Evolutionary conservation across 306 rosid species (phyloP).

Genomic region (Cucumis sativus): Cucumber_9930_V3 NC_026660.2:30866501-30867000

Average conservation of each 20-base stretch:
- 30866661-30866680: slow-evolving; percentile 10
- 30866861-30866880: slow-evolving; percentile 38
- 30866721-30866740: not conserved
- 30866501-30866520: slow-evolving; percentile 47
- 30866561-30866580: slow-evolving; percentile 34
- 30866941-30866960: not conserved
- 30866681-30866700: not conserved
- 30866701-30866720: not conserved
- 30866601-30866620: slow-evolving; percentile 25
- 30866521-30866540: slow-evolving; percentile 33
- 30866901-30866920: not conserved
- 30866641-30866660: slow-evolving; percentile 83
- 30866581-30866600: slow-evolving; percentile 34
- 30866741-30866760: slow-evolving; percentile 10
- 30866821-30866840: slow-evolving; percentile 31
- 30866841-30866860: slow-evolving; percentile 21
- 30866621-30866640: slow-evolving; percentile 80
- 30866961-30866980: not conserved
- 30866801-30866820: slow-evolving; percentile 25
- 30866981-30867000: not conserved
- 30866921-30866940: too few species aligned
- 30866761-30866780: slow-evolving; percentile 58
- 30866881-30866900: slow-evolving; percentile 29
- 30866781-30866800: slow-evolving; percentile 26
- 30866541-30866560: slow-evolving; percentile 39